A percentile compares a stretch with the other conserved stretches of the same genome.
These are phyloP conservation scores for Quercus alba DNA, from an alignment of 306 rosid species.

Conservation along the genomic window DNA sequence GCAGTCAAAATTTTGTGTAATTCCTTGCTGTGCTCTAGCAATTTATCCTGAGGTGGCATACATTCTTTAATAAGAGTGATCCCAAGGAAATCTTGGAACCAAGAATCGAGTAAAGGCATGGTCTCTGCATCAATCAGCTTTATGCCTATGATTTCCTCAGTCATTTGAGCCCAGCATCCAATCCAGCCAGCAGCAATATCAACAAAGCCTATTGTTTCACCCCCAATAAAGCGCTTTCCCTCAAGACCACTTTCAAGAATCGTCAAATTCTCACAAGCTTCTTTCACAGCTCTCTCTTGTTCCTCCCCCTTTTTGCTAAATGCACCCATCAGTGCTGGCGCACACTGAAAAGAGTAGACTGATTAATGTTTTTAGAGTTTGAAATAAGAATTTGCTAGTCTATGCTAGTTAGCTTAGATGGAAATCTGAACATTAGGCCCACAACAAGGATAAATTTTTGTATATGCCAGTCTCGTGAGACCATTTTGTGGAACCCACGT, in stretches of 20 bases:
- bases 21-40: conserved; percentile 23
- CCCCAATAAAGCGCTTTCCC: conserved; percentile 41
- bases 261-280: conserved; percentile 42
- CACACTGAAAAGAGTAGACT: conserved; percentile 21
- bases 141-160: conserved; percentile 32
- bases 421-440: too few species aligned
- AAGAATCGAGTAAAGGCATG: conserved; percentile 38
- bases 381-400: neutral
- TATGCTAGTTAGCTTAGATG: neutral
- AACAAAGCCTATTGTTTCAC: conserved; percentile 41
- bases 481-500: too few species aligned
- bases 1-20: conserved; percentile 24
- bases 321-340: conserved; percentile 31
- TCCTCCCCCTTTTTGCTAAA: conserved; percentile 43
- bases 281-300: conserved; percentile 39
- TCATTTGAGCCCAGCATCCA: conserved; percentile 25
- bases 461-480: too few species aligned
- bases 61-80: conserved; percentile 31
- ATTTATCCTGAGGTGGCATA: conserved; percentile 34
- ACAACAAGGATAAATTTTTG: too few species aligned
- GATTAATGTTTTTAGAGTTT: neutral
- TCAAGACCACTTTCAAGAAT: conserved; percentile 38
- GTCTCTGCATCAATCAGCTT: conserved; percentile 33
- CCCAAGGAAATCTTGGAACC: conserved; percentile 31
- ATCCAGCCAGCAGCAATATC: conserved; percentile 48